Evolutionary conservation across 202 grass and related monocot species (phyloP).

Genomic region (Schoenoplectus triqueter): DNA sequence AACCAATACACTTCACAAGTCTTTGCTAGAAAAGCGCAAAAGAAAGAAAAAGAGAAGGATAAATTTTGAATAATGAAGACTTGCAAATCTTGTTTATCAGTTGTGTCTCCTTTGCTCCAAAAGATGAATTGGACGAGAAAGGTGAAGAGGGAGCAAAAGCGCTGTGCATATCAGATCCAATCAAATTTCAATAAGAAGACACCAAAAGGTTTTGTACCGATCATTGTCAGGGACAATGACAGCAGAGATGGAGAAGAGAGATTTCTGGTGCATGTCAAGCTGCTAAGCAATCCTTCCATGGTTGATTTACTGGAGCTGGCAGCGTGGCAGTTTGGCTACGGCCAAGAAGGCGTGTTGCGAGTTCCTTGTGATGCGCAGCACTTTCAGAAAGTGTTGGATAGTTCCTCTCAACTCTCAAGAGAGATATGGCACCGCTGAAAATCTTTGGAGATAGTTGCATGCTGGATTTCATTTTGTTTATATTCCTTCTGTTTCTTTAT

Average conservation of each 20-base stretch:
- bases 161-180: not conserved
- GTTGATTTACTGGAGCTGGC: conserved; percentile 57
- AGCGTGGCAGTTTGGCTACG: conserved; percentile 51
- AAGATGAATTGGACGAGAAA: conserved; percentile 16
- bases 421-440: conserved; percentile 8
- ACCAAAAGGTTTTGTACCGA: conserved; percentile 61
- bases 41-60: not conserved
- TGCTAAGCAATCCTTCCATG: conserved; percentile 55
- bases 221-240: conserved; percentile 45
- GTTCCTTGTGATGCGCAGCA: conserved; percentile 53
- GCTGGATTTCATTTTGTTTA: not conserved
- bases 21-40: not conserved
- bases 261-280: conserved; percentile 63
- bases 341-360: conserved; percentile 58
- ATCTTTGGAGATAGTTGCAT: not conserved
- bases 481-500: conserved; percentile 14
- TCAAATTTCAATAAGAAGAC: conserved; percentile 22
- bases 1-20: not conserved
- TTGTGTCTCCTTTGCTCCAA: not conserved
- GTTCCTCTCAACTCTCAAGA: conserved; percentile 32
- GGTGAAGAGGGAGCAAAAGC: not conserved
- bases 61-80: not conserved
- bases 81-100: conserved; percentile 11
- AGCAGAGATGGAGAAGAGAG: conserved; percentile 21
- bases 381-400: conserved; percentile 48